Conservation (phyloP, 2,329 filamentous ascomycete genomes). For the Cladosporium sp. region DNA sequence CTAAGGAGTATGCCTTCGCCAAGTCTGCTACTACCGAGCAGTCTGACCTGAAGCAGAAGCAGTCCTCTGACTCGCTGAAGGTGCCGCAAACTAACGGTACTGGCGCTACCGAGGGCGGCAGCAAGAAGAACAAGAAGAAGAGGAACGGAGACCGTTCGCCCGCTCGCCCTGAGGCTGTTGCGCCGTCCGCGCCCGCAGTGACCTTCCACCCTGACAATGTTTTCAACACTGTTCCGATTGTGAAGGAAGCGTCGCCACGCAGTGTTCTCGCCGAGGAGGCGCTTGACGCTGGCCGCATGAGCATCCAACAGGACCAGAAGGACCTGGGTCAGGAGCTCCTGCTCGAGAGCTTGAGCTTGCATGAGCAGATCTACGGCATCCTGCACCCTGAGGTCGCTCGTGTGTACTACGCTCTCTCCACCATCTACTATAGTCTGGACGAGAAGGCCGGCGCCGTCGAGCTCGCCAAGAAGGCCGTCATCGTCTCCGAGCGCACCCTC, state of each 20-base stretch:
- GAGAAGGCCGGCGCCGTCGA: constrained; percentile 95
- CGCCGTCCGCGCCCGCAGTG: constrained; percentile 39
- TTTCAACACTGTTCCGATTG: constrained; percentile 83
- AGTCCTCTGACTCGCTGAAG: constrained; percentile 24
- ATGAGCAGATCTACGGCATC: constrained; percentile 98
- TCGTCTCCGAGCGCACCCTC: constrained; percentile 89
- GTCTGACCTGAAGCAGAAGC: constrained; percentile 20
- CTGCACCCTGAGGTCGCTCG: constrained; percentile 93
- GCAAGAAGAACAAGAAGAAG: constrained; percentile 52
- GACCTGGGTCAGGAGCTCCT: constrained; percentile 93
- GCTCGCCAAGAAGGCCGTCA: constrained; percentile 90
- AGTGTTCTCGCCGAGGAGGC: constrained; percentile 92
- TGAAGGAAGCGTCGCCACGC: constrained; percentile 90
- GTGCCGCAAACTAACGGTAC: constrained; percentile 31
- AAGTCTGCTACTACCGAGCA: constrained; percentile 28
- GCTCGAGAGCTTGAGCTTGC: constrained; percentile 88
- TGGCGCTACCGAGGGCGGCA: constrained; percentile 23
- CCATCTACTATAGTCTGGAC: constrained; percentile 95
- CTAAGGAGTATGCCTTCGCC: constrained; percentile 68
- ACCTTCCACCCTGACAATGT: constrained; percentile 83
- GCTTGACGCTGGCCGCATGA: constrained; percentile 89
- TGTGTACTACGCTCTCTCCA: constrained; percentile 90
- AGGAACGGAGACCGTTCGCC: constrained; percentile 45
- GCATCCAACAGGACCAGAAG: constrained; percentile 90
- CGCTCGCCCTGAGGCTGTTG: constrained; percentile 36